phyloP scores from a whole-genome alignment of 371 early-diverging fungal species.

The Circinella minor region DNA sequence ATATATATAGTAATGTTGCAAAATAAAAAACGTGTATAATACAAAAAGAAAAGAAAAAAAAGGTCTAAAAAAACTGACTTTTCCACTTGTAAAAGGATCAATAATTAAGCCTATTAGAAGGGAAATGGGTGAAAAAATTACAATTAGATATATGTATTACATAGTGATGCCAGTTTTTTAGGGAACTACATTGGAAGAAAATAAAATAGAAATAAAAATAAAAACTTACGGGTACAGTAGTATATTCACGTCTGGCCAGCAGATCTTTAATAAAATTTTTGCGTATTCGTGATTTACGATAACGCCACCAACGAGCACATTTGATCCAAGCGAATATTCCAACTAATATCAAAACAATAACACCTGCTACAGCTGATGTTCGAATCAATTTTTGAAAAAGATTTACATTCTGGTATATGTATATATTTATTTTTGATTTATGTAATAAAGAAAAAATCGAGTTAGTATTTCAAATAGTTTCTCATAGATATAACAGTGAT shows the following conservation, averaged over 20 bases:
- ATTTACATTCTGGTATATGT: constrained; percentile 5
- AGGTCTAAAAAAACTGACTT: no score
- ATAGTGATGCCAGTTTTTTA: no score
- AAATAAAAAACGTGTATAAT: no score
- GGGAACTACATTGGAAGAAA: neutral
- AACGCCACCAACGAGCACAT: constrained; percentile 43
- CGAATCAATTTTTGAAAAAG: constrained; percentile 30
- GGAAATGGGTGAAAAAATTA: neutral
- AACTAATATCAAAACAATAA: constrained; percentile 42
- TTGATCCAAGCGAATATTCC: constrained; percentile 47
- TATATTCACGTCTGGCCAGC: constrained; percentile 44
- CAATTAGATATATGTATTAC: no score
- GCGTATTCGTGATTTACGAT: constrained; percentile 35
- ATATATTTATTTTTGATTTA: no score
- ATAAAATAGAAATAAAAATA: neutral
- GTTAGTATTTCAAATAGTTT: neutral
- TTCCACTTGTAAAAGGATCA: no score
- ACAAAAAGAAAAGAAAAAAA: no score
- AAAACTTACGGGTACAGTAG: constrained; percentile 47
- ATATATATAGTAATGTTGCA: no score
- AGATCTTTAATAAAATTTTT: constrained; percentile 37
- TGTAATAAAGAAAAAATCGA: no score
- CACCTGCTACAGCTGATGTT: constrained; percentile 43
- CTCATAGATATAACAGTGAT: neutral
- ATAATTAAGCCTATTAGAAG: no score